These are phyloP conservation scores for Aspergillus incahuasiensis DNA, from an alignment of 495 filamentous ascomycete species.

Conservation along the genomic window DNA sequence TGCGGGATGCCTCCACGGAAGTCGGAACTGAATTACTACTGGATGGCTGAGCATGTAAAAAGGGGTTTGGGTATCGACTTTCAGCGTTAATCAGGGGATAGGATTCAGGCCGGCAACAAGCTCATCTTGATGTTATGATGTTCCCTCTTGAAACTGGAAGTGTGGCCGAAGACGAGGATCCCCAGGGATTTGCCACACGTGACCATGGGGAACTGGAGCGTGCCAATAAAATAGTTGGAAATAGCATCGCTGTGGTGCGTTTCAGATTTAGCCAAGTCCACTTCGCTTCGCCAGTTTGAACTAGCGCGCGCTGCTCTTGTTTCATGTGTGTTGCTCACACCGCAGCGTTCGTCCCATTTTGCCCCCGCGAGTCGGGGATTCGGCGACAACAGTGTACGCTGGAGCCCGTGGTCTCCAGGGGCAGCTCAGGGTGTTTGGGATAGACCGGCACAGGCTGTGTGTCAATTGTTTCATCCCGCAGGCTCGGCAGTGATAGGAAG, in stretches of 20 bases:
- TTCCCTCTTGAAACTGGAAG: neutral
- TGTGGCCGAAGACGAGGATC: neutral
- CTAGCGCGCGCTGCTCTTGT: slow-evolving; percentile 21
- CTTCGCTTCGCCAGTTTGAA: slow-evolving; percentile 7
- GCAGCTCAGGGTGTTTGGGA: slow-evolving; percentile 8
- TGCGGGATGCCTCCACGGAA: neutral
- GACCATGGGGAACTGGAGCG: neutral
- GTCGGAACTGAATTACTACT: neutral
- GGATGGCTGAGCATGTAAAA: neutral
- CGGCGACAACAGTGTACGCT: neutral
- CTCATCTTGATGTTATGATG: slow-evolving; percentile 8
- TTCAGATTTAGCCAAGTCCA: slow-evolving; percentile 14
- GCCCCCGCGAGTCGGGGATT: neutral
- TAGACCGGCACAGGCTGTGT: slow-evolving; percentile 11
- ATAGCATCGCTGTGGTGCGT: slow-evolving; percentile 11
- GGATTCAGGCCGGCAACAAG: neutral
- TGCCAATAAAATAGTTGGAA: neutral
- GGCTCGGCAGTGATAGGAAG: slow-evolving; percentile 13
- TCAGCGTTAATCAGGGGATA: neutral
- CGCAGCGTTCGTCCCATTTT: neutral
- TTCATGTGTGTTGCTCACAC: slow-evolving; percentile 9
- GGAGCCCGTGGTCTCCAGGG: slow-evolving; percentile 16
- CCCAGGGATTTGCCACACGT: slow-evolving; percentile 4
- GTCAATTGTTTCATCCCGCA: slow-evolving; percentile 18
- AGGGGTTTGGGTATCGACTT: neutral